Base-by-base conservation (phyloP, 805 yeast species). In the Torulaspora indica region DNA sequence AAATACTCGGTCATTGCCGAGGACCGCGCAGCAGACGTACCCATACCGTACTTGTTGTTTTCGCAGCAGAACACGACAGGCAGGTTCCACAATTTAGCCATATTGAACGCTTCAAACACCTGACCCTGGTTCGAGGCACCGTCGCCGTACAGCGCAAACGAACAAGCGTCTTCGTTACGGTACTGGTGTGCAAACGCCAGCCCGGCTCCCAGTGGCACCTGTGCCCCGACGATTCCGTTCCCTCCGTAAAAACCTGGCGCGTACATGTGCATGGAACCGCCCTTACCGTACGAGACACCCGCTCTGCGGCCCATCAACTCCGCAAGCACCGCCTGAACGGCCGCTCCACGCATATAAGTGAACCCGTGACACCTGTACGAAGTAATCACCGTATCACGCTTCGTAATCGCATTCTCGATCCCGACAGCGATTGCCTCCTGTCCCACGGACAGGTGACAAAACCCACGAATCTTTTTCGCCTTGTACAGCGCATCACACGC, bases 121-220 rank as follows among this genome's bases (percentile, higher is more conserved):
- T 93, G 98, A 68, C 98, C 98, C 75, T 93, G 98, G 77, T 93
- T 93, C 53, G 98, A 83, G 42, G 98, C 98, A 79, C 98, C 98
- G 67, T 93, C 98, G 73, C 98, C 98, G 73, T 93, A 93, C 54
- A 93, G 73, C 47, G 95, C 72, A 70, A 89, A 91, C 48, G 95
- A 78, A 63, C 91, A 88, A 59, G 81, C 80, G 51, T 73, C 75
- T 63, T 88, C 89, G 63, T 81, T 80, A 67, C 78, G 80, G 76
- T 93, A 93, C 74, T 89, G 89, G 75, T 93, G 98, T 54, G 98
- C 95, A 72, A 90, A 93, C n/a, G 96, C 95, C 56, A 93, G 76
- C 60, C 98, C 98, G 44, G 96, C 88, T 67, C 98, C 98, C 60
- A 93, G 78, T 53, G 98, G 96, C 46, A 93, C 97, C 75, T 93